phyloP scores from a whole-genome alignment of 768 basidiomycete species.

The Russula sp. region DNA sequence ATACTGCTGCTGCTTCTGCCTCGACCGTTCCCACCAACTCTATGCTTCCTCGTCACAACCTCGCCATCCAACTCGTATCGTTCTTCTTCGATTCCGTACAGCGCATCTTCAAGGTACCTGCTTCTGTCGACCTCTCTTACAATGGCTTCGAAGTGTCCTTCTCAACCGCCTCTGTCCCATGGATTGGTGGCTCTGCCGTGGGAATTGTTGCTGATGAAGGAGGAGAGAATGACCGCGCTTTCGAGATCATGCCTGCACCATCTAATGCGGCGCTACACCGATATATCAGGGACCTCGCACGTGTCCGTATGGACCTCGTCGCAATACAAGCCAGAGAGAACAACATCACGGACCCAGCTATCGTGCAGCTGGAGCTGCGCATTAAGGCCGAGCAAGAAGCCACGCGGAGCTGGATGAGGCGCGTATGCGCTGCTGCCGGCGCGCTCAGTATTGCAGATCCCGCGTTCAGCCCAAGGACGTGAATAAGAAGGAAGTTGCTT shows the following conservation, averaged over 20 bases:
- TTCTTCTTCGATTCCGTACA: conserved; percentile 17
- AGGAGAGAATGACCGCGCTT: background rate
- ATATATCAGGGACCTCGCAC: conserved; percentile 17
- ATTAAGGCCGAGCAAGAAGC: conserved; percentile 12
- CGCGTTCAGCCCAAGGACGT: conserved; percentile 15
- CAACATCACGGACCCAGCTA: background rate
- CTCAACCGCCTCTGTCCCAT: conserved; percentile 2
- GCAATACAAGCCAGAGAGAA: background rate
- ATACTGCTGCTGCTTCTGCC: background rate
- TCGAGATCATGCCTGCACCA: conserved; percentile 9
- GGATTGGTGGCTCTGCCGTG: background rate
- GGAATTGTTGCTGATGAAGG: background rate
- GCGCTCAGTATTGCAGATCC: conserved; percentile 15
- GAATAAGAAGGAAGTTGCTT: background rate
- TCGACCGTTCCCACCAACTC: background rate
- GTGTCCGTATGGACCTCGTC: conserved; percentile 4
- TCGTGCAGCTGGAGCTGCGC: conserved; percentile 1
- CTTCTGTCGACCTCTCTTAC: conserved; percentile 12
- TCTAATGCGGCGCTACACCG: conserved; percentile 6
- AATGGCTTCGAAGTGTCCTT: conserved; percentile 16
- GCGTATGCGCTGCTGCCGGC: conserved; percentile 7
- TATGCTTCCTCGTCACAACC: background rate
- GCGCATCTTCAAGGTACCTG: conserved; percentile 10
- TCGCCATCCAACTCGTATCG: conserved; percentile 11
- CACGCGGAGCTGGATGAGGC: conserved; percentile 2